phyloP scores from a whole-genome alignment of 177 flowering plant genomes.

The Vitis hybrid region DNA sequence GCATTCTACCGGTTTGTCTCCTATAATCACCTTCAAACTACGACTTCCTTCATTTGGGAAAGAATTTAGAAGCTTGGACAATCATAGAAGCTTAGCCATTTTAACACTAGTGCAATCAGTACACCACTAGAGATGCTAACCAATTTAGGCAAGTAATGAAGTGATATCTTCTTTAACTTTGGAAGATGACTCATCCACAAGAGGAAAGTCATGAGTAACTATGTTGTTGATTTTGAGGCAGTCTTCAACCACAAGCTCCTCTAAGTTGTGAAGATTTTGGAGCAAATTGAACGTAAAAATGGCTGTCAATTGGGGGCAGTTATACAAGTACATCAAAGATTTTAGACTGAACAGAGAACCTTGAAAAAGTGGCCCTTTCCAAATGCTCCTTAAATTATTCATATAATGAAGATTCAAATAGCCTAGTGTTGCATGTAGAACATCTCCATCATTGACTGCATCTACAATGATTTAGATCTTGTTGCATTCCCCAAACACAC shows the following conservation, averaged over 20 bases:
- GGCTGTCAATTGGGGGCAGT: constrained; percentile 5
- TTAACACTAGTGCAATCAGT: too few relatives aligned
- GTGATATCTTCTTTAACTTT: too few relatives aligned
- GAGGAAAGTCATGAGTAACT: background rate
- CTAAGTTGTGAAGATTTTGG: constrained; percentile 3
- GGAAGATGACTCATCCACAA: background rate
- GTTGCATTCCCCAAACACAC: constrained; percentile 4
- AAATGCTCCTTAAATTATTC: constrained; percentile 7
- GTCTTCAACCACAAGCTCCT: constrained; percentile 10
- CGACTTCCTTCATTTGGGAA: too few relatives aligned
- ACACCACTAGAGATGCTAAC: too few relatives aligned
- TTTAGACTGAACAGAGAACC: background rate
- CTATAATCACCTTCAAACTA: too few relatives aligned
- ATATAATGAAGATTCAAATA: constrained; percentile 1
- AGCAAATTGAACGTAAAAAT: background rate
- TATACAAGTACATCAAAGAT: background rate
- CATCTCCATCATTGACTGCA: background rate
- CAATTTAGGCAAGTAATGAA: too few relatives aligned
- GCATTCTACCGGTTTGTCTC: too few relatives aligned
- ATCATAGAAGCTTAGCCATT: too few relatives aligned
- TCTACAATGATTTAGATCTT: background rate
- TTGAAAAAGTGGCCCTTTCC: background rate
- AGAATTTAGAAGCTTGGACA: too few relatives aligned
- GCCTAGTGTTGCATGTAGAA: background rate
- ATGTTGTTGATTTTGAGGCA: background rate